Conservation (phyloP, 495 filamentous ascomycete genomes). For the Penicillium alfredii region DNA sequence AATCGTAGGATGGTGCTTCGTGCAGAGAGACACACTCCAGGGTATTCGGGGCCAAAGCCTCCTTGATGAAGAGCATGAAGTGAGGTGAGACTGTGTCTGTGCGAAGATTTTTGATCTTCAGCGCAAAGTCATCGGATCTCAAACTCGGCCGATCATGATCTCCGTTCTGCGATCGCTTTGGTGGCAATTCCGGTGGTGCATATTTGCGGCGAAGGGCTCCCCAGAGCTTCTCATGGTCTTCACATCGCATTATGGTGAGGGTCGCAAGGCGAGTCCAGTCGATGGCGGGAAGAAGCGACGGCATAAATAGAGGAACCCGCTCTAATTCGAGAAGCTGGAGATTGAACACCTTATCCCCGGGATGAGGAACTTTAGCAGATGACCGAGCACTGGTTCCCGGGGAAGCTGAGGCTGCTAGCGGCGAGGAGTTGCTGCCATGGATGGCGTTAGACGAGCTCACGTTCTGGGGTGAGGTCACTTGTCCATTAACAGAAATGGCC, state of each 20-base stretch:
- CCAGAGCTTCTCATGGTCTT: constrained; percentile 76
- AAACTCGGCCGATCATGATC: constrained; percentile 11
- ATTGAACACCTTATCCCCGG: constrained; percentile 40
- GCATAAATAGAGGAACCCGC: constrained; percentile 66
- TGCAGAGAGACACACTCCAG: constrained; percentile 82
- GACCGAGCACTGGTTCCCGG: constrained; percentile 3
- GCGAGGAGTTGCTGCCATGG: not conserved
- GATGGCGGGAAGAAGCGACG: constrained; percentile 61
- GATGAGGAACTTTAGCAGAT: not conserved
- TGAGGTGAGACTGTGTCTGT: constrained; percentile 73
- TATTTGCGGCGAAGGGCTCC: constrained; percentile 67
- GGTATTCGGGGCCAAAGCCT: constrained; percentile 78
- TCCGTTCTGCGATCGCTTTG: constrained; percentile 17
- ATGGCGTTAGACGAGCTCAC: no score
- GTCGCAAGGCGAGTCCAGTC: constrained; percentile 76
- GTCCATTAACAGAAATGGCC: no score
- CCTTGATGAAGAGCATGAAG: constrained; percentile 77
- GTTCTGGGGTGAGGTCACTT: no score
- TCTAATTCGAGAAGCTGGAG: constrained; percentile 79
- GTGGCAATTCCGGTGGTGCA: constrained; percentile 41
- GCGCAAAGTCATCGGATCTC: constrained; percentile 49
- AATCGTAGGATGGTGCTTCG: constrained; percentile 54
- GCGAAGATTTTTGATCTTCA: constrained; percentile 75
- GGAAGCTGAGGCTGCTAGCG: not conserved
- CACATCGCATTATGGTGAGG: constrained; percentile 76